A percentile compares a stretch with the other conserved stretches of the same genome.
Evolutionary conservation across 2,329 filamentous ascomycete genomes (phyloP).

Genomic region (Monascus ruber): DNA sequence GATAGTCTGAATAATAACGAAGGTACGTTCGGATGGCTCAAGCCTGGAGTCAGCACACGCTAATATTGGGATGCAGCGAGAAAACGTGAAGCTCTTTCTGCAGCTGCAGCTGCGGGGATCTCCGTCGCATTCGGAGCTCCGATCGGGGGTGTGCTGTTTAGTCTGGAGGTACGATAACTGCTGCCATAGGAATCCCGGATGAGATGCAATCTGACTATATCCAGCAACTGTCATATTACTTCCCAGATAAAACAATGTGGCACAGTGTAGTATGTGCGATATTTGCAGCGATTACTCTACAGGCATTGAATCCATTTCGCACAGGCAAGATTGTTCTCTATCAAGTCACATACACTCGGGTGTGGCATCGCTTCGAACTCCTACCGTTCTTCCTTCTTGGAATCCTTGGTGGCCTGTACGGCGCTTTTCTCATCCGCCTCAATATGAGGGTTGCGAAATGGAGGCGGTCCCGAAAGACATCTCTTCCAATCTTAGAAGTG

Average conservation of each 20-base stretch:
- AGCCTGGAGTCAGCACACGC: neutral
- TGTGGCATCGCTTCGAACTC: conserved; percentile 92
- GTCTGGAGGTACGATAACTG: conserved; percentile 61
- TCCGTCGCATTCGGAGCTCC: conserved; percentile 90
- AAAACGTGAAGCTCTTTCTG: conserved; percentile 85
- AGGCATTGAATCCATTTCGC: conserved; percentile 86
- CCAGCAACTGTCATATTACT: conserved; percentile 91
- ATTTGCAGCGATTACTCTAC: conserved; percentile 90
- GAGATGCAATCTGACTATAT: conserved; percentile 8
- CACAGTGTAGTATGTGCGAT: conserved; percentile 98
- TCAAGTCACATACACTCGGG: conserved; percentile 82
- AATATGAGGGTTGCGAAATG: conserved; percentile 81
- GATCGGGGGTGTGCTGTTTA: conserved; percentile 89
- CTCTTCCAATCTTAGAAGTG: conserved; percentile 69
- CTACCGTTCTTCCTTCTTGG: conserved; percentile 79
- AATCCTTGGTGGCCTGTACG: conserved; percentile 83
- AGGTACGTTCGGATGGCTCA: conserved; percentile 38
- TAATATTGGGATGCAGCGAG: conserved; percentile 48
- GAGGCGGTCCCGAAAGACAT: conserved; percentile 60
- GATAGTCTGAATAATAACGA: conserved; percentile 73
- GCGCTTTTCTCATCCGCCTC: conserved; percentile 84
- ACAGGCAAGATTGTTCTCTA: conserved; percentile 93
- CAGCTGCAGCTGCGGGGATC: conserved; percentile 82
- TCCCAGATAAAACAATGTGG: conserved; percentile 99
- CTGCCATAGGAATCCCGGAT: neutral